phyloP scores from a whole-genome alignment of 2,329 filamentous ascomycete species.

The Parascedosporium putredinis region DNA sequence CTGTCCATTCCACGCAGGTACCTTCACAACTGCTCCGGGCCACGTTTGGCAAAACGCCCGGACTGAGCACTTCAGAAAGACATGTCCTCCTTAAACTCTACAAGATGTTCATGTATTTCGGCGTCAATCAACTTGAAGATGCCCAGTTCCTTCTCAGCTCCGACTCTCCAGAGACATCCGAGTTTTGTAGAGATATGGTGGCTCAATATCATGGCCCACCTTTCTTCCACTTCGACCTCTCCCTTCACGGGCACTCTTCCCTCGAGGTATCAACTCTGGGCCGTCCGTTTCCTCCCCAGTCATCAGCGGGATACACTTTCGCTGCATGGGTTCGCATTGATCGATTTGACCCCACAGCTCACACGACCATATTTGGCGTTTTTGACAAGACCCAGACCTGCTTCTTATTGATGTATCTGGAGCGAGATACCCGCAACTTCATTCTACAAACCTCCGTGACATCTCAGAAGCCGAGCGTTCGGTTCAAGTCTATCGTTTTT shows the following conservation, averaged over 20 bases:
- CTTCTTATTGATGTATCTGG: slow-evolving; percentile 86
- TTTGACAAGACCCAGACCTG: slow-evolving; percentile 89
- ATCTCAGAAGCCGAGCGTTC: slow-evolving; percentile 75
- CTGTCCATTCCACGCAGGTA: slow-evolving; percentile 62
- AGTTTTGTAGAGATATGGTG: slow-evolving; percentile 65
- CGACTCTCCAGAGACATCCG: slow-evolving; percentile 42
- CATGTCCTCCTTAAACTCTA: slow-evolving; percentile 56
- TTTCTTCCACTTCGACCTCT: slow-evolving; percentile 90
- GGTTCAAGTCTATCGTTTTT: slow-evolving; percentile 80
- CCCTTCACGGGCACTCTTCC: slow-evolving; percentile 76
- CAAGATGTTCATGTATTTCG: slow-evolving; percentile 58
- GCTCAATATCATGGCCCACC: slow-evolving; percentile 66
- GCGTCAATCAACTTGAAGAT: slow-evolving; percentile 72
- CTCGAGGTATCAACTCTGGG: slow-evolving; percentile 83
- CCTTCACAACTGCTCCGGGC: slow-evolving; percentile 55
- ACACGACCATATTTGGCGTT: slow-evolving; percentile 92
- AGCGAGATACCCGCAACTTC: slow-evolving; percentile 85
- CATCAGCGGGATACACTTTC: slow-evolving; percentile 78
- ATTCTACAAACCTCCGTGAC: slow-evolving; percentile 93
- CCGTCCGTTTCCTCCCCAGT: slow-evolving; percentile 70
- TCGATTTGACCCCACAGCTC: slow-evolving; percentile 69
- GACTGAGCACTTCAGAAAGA: slow-evolving; percentile 44
- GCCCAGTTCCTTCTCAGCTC: slow-evolving; percentile 60
- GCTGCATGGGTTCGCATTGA: slow-evolving; percentile 84
- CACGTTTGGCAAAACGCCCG: slow-evolving; percentile 42